Percentiles rank a stretch among this genome's conserved stretches.
These are phyloP conservation scores for Phylloporus scabripes DNA, from an alignment of 768 basidiomycete species.

Conservation along the genomic window DNA sequence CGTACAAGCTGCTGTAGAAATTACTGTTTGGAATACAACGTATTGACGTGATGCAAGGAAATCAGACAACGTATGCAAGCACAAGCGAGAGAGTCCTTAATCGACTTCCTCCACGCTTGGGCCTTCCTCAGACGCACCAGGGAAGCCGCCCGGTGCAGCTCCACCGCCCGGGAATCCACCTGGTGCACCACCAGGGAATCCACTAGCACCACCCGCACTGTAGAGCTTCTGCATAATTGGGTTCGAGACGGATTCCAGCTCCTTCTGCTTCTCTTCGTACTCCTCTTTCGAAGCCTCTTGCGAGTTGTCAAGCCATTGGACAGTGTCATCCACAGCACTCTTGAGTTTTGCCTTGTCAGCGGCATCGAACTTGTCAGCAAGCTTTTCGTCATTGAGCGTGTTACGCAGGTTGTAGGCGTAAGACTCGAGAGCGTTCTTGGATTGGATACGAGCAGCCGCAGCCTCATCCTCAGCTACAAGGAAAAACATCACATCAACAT, in stretches of 20 bases:
- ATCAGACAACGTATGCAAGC: constrained; percentile 19
- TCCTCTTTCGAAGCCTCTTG: constrained; percentile 93
- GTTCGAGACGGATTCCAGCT: constrained; percentile 80
- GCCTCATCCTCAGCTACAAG: constrained; percentile 74
- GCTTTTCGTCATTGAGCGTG: constrained; percentile 78
- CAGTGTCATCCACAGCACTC: constrained; percentile 73
- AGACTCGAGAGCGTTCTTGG: constrained; percentile 93
- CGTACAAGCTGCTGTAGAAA: constrained; percentile 23
- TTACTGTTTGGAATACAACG: constrained; percentile 29
- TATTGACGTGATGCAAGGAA: constrained; percentile 29
- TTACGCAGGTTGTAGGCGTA: constrained; percentile 95
- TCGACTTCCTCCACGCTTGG: constrained; percentile 92
- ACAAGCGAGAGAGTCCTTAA: constrained; percentile 34
- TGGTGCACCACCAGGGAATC: constrained; percentile 54
- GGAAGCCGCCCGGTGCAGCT: constrained; percentile 49
- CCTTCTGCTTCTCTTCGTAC: constrained; percentile 90
- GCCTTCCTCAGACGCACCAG: constrained; percentile 70
- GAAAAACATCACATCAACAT: constrained; percentile 8
- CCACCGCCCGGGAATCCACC: constrained; percentile 56
- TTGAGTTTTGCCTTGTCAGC: constrained; percentile 84
- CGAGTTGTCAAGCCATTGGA: constrained; percentile 80
- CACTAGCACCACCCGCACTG: constrained; percentile 37
- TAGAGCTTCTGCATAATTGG: constrained; percentile 75
- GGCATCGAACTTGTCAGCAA: constrained; percentile 81
- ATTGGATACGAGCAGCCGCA: constrained; percentile 70